A percentile compares a stretch with the other conserved stretches of the same genome.
phyloP scores from a whole-genome alignment of 176 grass and related monocot genomes.

The Thalia dealbata region DNA sequence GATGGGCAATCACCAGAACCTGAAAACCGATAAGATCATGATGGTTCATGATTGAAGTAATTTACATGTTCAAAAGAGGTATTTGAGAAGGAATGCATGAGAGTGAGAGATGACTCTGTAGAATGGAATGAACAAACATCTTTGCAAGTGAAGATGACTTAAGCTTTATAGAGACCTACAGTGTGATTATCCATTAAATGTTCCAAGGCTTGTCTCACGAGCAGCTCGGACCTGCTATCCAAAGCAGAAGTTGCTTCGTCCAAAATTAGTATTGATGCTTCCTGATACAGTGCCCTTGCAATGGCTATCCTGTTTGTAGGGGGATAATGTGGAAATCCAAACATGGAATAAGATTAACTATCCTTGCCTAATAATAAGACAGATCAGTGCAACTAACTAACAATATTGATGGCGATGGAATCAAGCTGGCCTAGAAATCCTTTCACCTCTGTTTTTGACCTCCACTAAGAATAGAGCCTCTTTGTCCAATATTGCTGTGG shows the following conservation, averaged over 20 bases:
- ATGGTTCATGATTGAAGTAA: neutral
- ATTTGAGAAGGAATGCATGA: too few relatives aligned
- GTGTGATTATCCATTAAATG: conserved; percentile 36
- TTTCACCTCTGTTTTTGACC: conserved; percentile 68
- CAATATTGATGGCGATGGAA: neutral
- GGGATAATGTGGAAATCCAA: neutral
- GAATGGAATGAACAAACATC: neutral
- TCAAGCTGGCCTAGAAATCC: neutral
- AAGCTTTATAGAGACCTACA: conserved; percentile 19
- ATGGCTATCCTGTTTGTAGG: conserved; percentile 39
- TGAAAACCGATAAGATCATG: conserved; percentile 4
- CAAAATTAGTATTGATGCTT: conserved; percentile 58
- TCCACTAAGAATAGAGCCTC: conserved; percentile 56
- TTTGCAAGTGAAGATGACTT: neutral
- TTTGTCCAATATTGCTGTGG: conserved; percentile 47
- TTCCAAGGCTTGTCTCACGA: conserved; percentile 52
- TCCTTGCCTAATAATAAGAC: neutral
- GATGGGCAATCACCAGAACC: conserved; percentile 64
- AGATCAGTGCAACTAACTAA: neutral
- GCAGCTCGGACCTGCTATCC: conserved; percentile 55
- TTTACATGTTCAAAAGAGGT: too few relatives aligned
- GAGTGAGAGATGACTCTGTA: too few relatives aligned
- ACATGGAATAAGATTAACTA: neutral
- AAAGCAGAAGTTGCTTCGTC: conserved; percentile 83
- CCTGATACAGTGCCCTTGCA: conserved; percentile 64